Evolutionary conservation across 2,329 filamentous ascomycete species (phyloP).

Genomic region (Colletotrichum nymphaeae): DNA sequence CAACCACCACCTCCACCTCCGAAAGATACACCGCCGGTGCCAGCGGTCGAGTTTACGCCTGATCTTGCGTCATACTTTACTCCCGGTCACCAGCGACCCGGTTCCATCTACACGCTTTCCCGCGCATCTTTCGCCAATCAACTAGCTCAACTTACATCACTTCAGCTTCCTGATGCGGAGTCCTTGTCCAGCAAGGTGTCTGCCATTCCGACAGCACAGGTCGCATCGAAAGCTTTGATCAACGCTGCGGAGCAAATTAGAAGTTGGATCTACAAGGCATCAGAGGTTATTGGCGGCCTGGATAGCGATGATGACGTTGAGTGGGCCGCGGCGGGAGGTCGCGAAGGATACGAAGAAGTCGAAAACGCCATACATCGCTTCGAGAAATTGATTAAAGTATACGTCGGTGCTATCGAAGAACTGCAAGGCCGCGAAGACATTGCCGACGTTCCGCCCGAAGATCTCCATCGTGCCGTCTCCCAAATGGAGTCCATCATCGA

Average conservation of each 20-base stretch:
- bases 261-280: constrained; percentile 93
- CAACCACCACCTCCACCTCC: constrained; percentile 54
- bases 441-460: constrained; percentile 73
- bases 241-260: constrained; percentile 92
- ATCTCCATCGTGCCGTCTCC: constrained; percentile 79
- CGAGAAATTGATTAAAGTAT: constrained; percentile 90
- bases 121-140: constrained; percentile 93
- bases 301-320: constrained; percentile 98
- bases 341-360: constrained; percentile 80
- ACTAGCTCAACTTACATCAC: constrained; percentile 89
- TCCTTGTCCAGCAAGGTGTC: constrained; percentile 86
- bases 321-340: constrained; percentile 91
- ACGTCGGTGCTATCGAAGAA: constrained; percentile 93
- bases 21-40: constrained; percentile 59
- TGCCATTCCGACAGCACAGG: constrained; percentile 84
- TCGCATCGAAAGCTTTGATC: constrained; percentile 85
- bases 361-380: constrained; percentile 84
- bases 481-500: constrained; percentile 91
- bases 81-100: constrained; percentile 74
- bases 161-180: constrained; percentile 87
- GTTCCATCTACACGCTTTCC: constrained; percentile 94
- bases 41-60: constrained; percentile 56
- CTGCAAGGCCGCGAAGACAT: constrained; percentile 86
- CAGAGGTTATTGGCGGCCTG: constrained; percentile 86
- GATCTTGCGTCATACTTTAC: constrained; percentile 74